Conservation (phyloP, 192 early-diverging fungal species). For the Pilobolus umbonatus region DNA sequence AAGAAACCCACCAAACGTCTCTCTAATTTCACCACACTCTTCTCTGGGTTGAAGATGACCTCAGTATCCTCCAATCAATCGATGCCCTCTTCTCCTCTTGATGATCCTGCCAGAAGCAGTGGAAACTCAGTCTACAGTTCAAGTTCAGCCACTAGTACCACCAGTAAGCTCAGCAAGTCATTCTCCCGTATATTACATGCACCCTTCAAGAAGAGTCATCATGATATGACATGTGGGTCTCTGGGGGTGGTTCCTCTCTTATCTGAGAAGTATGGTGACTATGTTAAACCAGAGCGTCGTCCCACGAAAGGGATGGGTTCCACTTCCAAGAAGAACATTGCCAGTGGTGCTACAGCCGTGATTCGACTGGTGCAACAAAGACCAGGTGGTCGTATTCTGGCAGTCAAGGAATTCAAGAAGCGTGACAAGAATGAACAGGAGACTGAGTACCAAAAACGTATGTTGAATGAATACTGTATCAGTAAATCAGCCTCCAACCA, state of each 20-base stretch:
- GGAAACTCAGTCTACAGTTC: neutral
- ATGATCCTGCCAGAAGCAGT: neutral
- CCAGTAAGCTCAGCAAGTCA: constrained; percentile 8
- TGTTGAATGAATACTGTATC: constrained; percentile 96
- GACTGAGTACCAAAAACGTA: constrained; percentile 93
- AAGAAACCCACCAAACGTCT: constrained; percentile 7
- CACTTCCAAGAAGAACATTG: constrained; percentile 49
- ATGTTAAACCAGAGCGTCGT: constrained; percentile 14
- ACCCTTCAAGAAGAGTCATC: neutral
- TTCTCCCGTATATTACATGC: neutral
- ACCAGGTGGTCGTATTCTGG: constrained; percentile 69
- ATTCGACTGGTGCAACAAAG: constrained; percentile 78
- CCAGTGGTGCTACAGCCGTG: constrained; percentile 88
- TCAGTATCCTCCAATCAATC: neutral
- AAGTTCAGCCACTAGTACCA: constrained; percentile 1
- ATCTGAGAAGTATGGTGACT: constrained; percentile 19
- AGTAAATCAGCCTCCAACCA: constrained; percentile 86
- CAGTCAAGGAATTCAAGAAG: constrained; percentile 93
- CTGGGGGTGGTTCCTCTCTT: constrained; percentile 5
- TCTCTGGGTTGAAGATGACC: constrained; percentile 12
- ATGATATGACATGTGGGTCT: neutral
- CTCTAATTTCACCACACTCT: neutral
- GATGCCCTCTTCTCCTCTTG: neutral
- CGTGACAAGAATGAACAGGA: constrained; percentile 81
- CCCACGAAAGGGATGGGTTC: constrained; percentile 10